Conservation (phyloP, 495 filamentous ascomycete genomes). For the Cetradonia linearis region DNA sequence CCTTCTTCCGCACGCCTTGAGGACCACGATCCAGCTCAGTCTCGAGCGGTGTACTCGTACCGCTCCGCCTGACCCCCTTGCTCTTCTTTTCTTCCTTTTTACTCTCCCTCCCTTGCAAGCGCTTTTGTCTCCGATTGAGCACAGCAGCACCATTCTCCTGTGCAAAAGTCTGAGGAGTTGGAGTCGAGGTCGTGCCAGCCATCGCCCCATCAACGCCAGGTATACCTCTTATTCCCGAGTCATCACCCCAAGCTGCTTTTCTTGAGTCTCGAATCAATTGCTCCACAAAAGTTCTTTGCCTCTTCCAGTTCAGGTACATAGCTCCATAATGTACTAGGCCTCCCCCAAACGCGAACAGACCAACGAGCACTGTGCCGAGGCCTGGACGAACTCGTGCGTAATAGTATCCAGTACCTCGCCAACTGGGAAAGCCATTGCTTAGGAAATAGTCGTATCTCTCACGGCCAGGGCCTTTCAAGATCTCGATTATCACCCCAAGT, state of each 20-base stretch:
- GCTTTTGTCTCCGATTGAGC: slow-evolving; percentile 79
- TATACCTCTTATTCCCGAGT: slow-evolving; percentile 52
- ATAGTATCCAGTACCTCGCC: slow-evolving; percentile 97
- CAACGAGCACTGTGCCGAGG: slow-evolving; percentile 68
- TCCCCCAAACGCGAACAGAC: slow-evolving; percentile 75
- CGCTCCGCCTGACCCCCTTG: slow-evolving; percentile 31
- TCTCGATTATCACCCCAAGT: slow-evolving; percentile 68
- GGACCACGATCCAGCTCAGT: slow-evolving; percentile 37
- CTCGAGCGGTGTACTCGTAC: slow-evolving; percentile 41
- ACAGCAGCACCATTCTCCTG: slow-evolving; percentile 41
- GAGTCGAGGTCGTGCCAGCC: slow-evolving; percentile 29
- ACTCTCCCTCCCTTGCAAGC: slow-evolving; percentile 72
- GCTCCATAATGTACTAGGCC: slow-evolving; percentile 78
- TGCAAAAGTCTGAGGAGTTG: slow-evolving; percentile 29
- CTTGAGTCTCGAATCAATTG: slow-evolving; percentile 85
- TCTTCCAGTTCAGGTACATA: slow-evolving; percentile 72
- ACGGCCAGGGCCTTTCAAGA: slow-evolving; percentile 67
- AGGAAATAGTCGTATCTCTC: slow-evolving; percentile 96
- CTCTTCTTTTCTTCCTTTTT: slow-evolving; percentile 49
- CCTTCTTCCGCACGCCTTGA: slow-evolving; percentile 64
- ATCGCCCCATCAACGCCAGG: slow-evolving; percentile 50
- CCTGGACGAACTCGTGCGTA: slow-evolving; percentile 89
- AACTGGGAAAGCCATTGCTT: slow-evolving; percentile 83
- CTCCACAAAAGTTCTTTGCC: slow-evolving; percentile 81
- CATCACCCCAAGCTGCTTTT: slow-evolving; percentile 80